phyloP scores from a whole-genome alignment of 805 yeast genomes.

The Candida silvatica region DNA sequence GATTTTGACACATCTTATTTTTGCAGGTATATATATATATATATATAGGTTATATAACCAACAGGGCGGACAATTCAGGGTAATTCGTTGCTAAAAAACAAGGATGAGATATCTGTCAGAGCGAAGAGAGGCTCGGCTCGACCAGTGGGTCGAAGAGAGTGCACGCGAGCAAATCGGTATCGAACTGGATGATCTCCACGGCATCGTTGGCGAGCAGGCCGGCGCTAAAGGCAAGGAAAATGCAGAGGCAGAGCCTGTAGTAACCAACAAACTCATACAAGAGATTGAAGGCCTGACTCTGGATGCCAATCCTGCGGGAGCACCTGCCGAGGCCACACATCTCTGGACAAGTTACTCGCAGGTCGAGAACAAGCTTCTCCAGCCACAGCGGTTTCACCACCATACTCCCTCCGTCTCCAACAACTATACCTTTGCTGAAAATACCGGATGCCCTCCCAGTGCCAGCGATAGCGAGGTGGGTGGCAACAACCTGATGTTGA shows the following conservation, averaged over 20 bases:
- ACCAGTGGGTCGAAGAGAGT: too few species aligned
- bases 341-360: slow-evolving; percentile 1
- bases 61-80: too few species aligned
- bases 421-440: slow-evolving; percentile 1
- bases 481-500: slow-evolving; percentile 3
- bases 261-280: too few species aligned
- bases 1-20: slow-evolving; percentile 49
- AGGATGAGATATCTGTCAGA: too few species aligned
- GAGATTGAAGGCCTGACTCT: too few species aligned
- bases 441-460: slow-evolving; percentile 13
- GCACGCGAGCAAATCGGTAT: too few species aligned
- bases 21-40: background rate
- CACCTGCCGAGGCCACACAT: background rate
- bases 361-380: slow-evolving; percentile 3
- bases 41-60: background rate
- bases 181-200: background rate
- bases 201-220: background rate
- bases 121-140: too few species aligned
- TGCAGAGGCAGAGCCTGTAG: background rate
- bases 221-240: background rate
- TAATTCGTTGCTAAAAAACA: too few species aligned
- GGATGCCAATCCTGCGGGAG: background rate
- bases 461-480: slow-evolving; percentile 6
- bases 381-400: slow-evolving; percentile 14
- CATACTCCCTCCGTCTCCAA: slow-evolving; percentile 5